Evolutionary conservation across 768 basidiomycete genomes (phyloP), one percentile per base, ranked within the genome.

Genomic region (Suillus decipiens): DNA sequence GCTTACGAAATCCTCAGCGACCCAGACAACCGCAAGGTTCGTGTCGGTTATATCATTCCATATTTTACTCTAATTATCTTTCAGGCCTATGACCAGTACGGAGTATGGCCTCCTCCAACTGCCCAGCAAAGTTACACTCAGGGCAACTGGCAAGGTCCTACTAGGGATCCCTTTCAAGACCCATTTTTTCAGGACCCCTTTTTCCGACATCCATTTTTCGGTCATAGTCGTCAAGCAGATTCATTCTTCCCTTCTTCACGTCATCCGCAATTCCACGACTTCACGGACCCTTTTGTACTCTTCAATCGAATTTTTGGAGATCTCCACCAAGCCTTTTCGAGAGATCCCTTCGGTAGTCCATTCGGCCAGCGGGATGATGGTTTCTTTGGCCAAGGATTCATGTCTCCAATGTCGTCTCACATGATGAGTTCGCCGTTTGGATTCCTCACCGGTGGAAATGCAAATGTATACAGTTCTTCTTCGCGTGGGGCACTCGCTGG

Each of bases 1-100:
- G 90, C 90, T 34, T 93, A 92, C 68, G 90, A 93, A 71, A 83
- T 93, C 2, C 74, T 93, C 60, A 86, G 72, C 58, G 85, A 93
- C 69, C 69, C 82, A 2, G 75, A 82, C 59, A 92, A 83, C 63
- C 84, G 89, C 58, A 80, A 77, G 69, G 82, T 87, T 68, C 60
- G 81, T 68, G 10, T 33, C 28, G 31, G 8, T 56, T 1, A 19
- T 62, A 39, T 31, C 41, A 22, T 19, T 31, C 43, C 47, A 48
- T 24, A 39, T 51, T 31, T 67, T 45, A 64, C 63, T 37, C 36
- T 34, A 17, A n/a, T 51, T 12, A 8, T 50, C 34, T 36, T 60
- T 61, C 67, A 89, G 87, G 69, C 82, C 11, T 93, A 92, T 71
- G 92, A 93, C 69, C 71, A 74, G n/a, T 77, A 88, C 65, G 90